Base-by-base conservation (phyloP, 805 yeast species). In the Ogataea pilisensis region DNA sequence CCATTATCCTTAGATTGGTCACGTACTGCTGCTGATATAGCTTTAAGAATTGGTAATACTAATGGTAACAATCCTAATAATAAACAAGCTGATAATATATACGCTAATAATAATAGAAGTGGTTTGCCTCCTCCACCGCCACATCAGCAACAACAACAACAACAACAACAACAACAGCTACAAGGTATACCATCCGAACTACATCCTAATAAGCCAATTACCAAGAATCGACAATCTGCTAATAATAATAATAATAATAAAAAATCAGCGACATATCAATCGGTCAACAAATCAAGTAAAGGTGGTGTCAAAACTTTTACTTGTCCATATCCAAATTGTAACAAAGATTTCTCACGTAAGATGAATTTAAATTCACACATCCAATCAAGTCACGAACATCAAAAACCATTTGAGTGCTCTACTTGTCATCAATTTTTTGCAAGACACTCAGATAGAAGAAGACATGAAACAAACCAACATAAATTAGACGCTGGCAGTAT, bases 391-490 rank as follows among this genome's bases (percentile, higher is more conserved):
- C 67, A 63, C 42, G 61, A 58, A 38, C 61, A 60, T 38, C 53
- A 55, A 35, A 63, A 63, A 38, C 65, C 65, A 12, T 63, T 60
- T 37, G 37, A 44, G 29, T 63, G 67, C 40, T 39, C 50, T 17
- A 37, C 44, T n/a, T 63, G 67, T 41, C 40, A 48, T 12, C 56
- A 55, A 40, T 37, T 37, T 12, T 63, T 63, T 41, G 64, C 67
- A n/a, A 48, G 67, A 38, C 65, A 60, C 41, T 51, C 58, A 35
- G 67, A 63, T 41, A 45, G 64, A 33, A 46, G 63, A 19, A 50
- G 67, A 34, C 67, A 63, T 36, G 66, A 63, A 40, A 54, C 57
- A 21, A 58, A 57, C 39, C 65, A 61, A 45, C 66, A 63, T 44
- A 49, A 48, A n/a, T n/a, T 21, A 4, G 16, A 9, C 11, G 14